These are phyloP conservation scores for Cladophialophora exuberans DNA, from an alignment of 2,329 filamentous ascomycete species.

Conservation along the genomic window DNA sequence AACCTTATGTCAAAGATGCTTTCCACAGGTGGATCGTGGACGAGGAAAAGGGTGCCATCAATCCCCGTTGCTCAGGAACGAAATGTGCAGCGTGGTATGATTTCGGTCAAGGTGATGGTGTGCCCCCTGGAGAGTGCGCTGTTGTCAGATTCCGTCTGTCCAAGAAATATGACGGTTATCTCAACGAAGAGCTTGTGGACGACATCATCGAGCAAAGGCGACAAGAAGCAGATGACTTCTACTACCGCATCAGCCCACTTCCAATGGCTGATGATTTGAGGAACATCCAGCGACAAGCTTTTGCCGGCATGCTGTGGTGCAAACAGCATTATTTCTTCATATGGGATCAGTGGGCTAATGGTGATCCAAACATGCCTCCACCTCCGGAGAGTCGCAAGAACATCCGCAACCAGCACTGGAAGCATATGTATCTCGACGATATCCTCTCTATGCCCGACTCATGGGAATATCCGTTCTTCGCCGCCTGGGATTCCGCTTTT, in stretches of 20 bases:
- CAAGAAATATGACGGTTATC: conserved; percentile 71
- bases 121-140: conserved; percentile 87
- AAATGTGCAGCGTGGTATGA: conserved; percentile 91
- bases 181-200: conserved; percentile 92
- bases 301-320: conserved; percentile 97
- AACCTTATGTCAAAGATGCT: conserved; percentile 89
- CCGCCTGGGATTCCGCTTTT: conserved; percentile 95
- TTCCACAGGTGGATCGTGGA: conserved; percentile 89
- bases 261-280: conserved; percentile 92
- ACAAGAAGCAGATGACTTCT: conserved; percentile 95
- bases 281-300: conserved; percentile 92
- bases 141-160: conserved; percentile 92
- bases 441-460: conserved; percentile 97
- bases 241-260: conserved; percentile 86
- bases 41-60: conserved; percentile 77
- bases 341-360: conserved; percentile 97
- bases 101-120: conserved; percentile 87
- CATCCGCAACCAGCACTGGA: conserved; percentile 88
- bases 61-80: conserved; percentile 78
- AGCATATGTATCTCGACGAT: conserved; percentile 91
- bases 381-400: conserved; percentile 79
- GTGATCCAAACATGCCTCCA: conserved; percentile 84
- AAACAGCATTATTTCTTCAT: conserved; percentile 97
- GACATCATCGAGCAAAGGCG: conserved; percentile 83
- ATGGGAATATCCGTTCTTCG: conserved; percentile 98